These are phyloP conservation scores for Ascoidea rubescens DNA, from an alignment of 805 yeast genomes.

Conservation along the genomic window DNA sequence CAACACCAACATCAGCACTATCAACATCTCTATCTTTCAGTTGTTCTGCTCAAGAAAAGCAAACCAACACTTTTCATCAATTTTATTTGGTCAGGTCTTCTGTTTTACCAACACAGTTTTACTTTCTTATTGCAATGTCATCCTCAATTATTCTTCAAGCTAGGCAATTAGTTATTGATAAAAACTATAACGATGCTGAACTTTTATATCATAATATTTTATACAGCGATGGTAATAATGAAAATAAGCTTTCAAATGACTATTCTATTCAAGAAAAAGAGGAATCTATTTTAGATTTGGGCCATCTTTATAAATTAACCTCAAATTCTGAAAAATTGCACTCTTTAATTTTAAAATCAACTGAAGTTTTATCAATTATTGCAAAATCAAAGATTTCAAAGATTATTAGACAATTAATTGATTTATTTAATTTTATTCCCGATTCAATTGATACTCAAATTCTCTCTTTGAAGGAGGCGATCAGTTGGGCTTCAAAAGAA, in stretches of 20 bases:
- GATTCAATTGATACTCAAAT: constrained; percentile 58
- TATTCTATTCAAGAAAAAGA: constrained; percentile 43
- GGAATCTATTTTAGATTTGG: constrained; percentile 60
- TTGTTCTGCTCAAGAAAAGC: too few relatives aligned
- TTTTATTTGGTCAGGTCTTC: too few relatives aligned
- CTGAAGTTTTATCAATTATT: constrained; percentile 57
- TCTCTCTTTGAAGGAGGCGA: constrained; percentile 57
- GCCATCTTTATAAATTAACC: constrained; percentile 45
- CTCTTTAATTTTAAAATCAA: constrained; percentile 50
- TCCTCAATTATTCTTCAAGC: background rate
- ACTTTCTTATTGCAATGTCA: background rate
- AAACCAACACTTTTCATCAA: too few relatives aligned
- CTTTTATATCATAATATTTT: background rate
- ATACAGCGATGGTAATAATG: constrained; percentile 8
- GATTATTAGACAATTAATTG: constrained; percentile 70
- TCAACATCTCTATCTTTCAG: too few relatives aligned
- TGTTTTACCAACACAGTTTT: too few relatives aligned
- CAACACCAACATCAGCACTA: too few relatives aligned
- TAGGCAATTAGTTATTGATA: background rate
- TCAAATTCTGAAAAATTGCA: constrained; percentile 37
- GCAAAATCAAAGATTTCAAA: constrained; percentile 95
- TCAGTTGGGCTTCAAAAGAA: constrained; percentile 75
- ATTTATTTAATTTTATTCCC: constrained; percentile 53
- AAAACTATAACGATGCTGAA: constrained; percentile 1
- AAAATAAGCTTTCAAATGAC: constrained; percentile 20